Evolutionary conservation across 2,329 filamentous ascomycete genomes (phyloP), one percentile per base, ranked within the genome.

Genomic region (Xylariaceae sp.): DNA sequence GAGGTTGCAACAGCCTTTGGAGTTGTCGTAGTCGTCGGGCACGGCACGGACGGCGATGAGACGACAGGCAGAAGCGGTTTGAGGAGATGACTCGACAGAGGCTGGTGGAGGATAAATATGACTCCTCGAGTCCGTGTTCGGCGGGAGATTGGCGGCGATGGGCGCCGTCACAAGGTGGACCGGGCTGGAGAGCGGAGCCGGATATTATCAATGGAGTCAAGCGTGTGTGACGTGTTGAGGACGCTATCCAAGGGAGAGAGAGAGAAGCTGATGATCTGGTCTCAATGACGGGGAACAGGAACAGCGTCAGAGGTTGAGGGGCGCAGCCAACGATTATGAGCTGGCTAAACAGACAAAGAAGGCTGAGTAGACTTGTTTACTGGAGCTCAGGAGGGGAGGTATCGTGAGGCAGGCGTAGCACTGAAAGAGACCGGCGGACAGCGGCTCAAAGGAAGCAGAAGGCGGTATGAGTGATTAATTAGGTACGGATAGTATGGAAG

Each of bases 51-150:
- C 8, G 12, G 8, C 21, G 21, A 23, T 8, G 8, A 8, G 21
- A 23, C 21, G 21, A 23, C 21, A 8, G 21, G 12, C 21, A 26
- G 24, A 26, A 12, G n/a, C n/a, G 24, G 15, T 12, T 26, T 26
- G 12, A 14, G 24, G 12, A 26, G 24, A 12, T 26, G 24, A 26
- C 47, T 63, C 55, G 47, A 52, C 51, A 47, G 58, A 33, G 61
- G 60, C 52, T n/a, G 62, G 58, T 58, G 52, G 55, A 57, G 60
- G 50, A 57, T 64, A 68, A 60, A 64, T 62, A 58, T 67, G 58
- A 68, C 65, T 70, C 65, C 61, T 63, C 56, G 39, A 42, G 39
- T 33, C 38, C 46, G 47, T 44, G 42, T 35, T 46, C 34, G 37
- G 45, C 45, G 32, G 39, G 32, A 37, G 32, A 35, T 38, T 40